These are phyloP conservation scores for Kwoniella dendrophila DNA, from an alignment of 768 basidiomycete species.

Conservation along the genomic window DNA sequence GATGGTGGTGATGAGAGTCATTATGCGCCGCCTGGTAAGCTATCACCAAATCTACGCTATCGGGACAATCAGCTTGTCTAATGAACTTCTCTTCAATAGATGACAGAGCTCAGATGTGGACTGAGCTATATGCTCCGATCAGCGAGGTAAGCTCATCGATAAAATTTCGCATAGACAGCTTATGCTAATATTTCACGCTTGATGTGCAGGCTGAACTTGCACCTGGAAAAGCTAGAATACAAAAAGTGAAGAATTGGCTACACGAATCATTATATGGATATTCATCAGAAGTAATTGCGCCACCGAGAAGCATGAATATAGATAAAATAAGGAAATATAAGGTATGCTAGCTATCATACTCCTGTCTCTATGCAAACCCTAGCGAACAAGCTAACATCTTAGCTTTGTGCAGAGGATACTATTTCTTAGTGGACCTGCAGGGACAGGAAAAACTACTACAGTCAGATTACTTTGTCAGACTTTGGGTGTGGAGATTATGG, in stretches of 20 bases:
- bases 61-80: too few relatives aligned
- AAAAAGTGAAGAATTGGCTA: conserved; percentile 49
- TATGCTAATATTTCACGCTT: background rate
- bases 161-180: background rate
- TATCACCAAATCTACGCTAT: too few relatives aligned
- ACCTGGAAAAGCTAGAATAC: conserved; percentile 49
- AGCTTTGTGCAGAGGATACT: conserved; percentile 68
- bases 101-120: conserved; percentile 42
- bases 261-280: conserved; percentile 48
- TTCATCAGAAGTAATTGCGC: conserved; percentile 16
- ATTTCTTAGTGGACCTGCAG: conserved; percentile 82
- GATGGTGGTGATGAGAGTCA: conserved; percentile 31
- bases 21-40: too few relatives aligned
- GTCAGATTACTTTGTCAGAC: conserved; percentile 73
- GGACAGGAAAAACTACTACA: conserved; percentile 86
- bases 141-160: conserved; percentile 31
- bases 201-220: conserved; percentile 44
- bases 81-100: too few relatives aligned
- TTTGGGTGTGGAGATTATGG: conserved; percentile 75
- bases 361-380: background rate
- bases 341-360: conserved; percentile 28
- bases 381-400: background rate
- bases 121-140: conserved; percentile 42
- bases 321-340: conserved; percentile 53
- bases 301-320: conserved; percentile 19